Evolutionary conservation across 306 rosid genomes (phyloP).

Genomic region (Fragaria nilgerrensis): DNA sequence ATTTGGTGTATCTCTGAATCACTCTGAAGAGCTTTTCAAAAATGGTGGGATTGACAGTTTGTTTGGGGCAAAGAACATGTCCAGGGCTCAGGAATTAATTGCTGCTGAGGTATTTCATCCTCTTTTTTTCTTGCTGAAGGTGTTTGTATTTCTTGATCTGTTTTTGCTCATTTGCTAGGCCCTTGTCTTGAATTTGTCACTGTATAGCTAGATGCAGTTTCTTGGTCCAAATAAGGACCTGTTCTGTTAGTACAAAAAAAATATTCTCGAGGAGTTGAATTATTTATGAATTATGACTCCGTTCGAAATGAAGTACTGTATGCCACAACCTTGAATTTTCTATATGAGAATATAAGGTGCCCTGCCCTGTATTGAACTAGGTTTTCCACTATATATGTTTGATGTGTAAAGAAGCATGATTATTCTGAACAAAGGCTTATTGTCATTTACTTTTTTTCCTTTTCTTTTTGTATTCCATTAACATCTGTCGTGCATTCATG

Average conservation of each 20-base stretch:
- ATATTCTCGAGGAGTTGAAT: not conserved
- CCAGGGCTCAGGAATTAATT: slow-evolving; percentile 61
- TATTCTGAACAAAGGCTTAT: not conserved
- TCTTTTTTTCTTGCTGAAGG: not conserved
- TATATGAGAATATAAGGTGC: not conserved
- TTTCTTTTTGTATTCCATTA: not conserved
- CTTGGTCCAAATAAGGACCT: not conserved
- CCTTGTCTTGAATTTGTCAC: not conserved
- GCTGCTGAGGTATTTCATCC: slow-evolving; percentile 69
- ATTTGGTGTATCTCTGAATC: slow-evolving; percentile 72
- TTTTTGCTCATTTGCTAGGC: slow-evolving; percentile 11
- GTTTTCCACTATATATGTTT: not conserved
- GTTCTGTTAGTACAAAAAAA: not conserved
- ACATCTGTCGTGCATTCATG: not conserved
- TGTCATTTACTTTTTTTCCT: not conserved
- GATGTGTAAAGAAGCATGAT: not conserved
- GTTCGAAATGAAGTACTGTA: not conserved
- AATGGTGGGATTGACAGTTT: slow-evolving; percentile 94
- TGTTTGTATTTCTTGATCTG: slow-evolving; percentile 9
- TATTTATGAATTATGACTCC: not conserved
- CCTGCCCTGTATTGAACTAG: not conserved
- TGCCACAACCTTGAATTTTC: not conserved
- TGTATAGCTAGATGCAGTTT: not conserved
- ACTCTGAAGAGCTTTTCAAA: slow-evolving; percentile 83
- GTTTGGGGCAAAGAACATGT: slow-evolving; percentile 57